These are phyloP conservation scores for Talaromyces sp. DNA, from an alignment of 2,329 filamentous ascomycete genomes.

Conservation along the genomic window DNA sequence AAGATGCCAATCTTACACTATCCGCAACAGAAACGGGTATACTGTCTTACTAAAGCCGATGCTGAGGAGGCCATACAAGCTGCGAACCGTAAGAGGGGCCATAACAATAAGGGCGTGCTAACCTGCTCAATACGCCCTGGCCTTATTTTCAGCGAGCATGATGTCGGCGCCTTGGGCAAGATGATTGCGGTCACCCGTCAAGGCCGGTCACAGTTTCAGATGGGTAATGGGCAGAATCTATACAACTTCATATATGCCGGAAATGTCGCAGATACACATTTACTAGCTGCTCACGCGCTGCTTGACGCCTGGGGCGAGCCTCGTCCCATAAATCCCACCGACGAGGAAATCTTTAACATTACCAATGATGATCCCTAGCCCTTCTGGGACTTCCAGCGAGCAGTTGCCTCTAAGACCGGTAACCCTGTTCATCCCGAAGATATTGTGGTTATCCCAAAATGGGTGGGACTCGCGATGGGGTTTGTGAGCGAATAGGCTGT, in stretches of 20 bases:
- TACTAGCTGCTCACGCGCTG: constrained; percentile 71
- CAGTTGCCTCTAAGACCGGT: constrained; percentile 61
- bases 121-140: constrained; percentile 79
- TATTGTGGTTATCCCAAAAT: constrained; percentile 36
- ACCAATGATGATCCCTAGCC: constrained; percentile 84
- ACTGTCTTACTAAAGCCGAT: constrained; percentile 51
- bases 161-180: constrained; percentile 60
- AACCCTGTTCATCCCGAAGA: constrained; percentile 37
- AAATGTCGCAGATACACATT: constrained; percentile 71
- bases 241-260: constrained; percentile 66
- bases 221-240: constrained; percentile 67
- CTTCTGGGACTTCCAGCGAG: constrained; percentile 83
- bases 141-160: constrained; percentile 86
- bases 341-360: constrained; percentile 84
- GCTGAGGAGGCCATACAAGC: constrained; percentile 76
- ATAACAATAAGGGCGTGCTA: constrained; percentile 52
- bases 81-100: constrained; percentile 55
- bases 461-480: constrained; percentile 30
- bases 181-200: constrained; percentile 50
- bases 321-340: constrained; percentile 58
- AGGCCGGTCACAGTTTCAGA: constrained; percentile 56
- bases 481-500: constrained; percentile 23
- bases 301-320: constrained; percentile 55
- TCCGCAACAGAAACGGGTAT: constrained; percentile 12
- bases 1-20: constrained; percentile 9